Conservation (phyloP, 176 grass and related monocot species). For the Zoysia pacifica region DNA sequence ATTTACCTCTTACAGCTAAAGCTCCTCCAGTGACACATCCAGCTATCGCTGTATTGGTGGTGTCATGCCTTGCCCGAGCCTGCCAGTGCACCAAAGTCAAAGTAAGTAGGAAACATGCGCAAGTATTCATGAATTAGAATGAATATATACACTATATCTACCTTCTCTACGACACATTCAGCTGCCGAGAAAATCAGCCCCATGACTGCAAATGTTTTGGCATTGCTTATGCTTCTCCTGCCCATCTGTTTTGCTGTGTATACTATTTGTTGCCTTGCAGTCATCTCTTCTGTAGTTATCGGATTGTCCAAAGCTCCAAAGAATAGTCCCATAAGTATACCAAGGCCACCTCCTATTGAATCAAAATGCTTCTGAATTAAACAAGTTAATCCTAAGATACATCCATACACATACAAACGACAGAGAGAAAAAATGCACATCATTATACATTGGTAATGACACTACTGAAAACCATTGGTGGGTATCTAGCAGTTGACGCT, state of each 20-base stretch:
- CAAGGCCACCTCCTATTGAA: slow-evolving; percentile 82
- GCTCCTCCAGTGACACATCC: slow-evolving; percentile 87
- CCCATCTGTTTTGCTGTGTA: slow-evolving; percentile 91
- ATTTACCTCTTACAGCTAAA: slow-evolving; percentile 83
- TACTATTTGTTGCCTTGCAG: slow-evolving; percentile 77
- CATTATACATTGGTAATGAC: neutral
- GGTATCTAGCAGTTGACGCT: slow-evolving; percentile 4
- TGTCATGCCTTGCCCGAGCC: slow-evolving; percentile 92
- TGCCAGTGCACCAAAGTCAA: slow-evolving; percentile 35
- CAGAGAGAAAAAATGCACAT: neutral
- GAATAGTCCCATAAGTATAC: slow-evolving; percentile 86
- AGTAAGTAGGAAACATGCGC: slow-evolving; percentile 19
- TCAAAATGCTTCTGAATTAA: slow-evolving; percentile 29
- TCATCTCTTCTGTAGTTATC: slow-evolving; percentile 69
- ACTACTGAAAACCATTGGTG: neutral
- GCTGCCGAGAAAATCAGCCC: slow-evolving; percentile 87
- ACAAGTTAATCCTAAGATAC: slow-evolving; percentile 6
- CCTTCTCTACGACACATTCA: slow-evolving; percentile 91
- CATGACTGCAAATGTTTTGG: slow-evolving; percentile 95
- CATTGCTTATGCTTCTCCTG: slow-evolving; percentile 73
- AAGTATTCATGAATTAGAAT: neutral
- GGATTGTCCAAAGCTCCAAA: slow-evolving; percentile 93
- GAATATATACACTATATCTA: slow-evolving; percentile 27
- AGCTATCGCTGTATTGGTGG: slow-evolving; percentile 80
- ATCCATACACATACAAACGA: neutral